Base-by-base conservation (phyloP, 345 rosid genomes). In the Salix purpurea region DNA sequence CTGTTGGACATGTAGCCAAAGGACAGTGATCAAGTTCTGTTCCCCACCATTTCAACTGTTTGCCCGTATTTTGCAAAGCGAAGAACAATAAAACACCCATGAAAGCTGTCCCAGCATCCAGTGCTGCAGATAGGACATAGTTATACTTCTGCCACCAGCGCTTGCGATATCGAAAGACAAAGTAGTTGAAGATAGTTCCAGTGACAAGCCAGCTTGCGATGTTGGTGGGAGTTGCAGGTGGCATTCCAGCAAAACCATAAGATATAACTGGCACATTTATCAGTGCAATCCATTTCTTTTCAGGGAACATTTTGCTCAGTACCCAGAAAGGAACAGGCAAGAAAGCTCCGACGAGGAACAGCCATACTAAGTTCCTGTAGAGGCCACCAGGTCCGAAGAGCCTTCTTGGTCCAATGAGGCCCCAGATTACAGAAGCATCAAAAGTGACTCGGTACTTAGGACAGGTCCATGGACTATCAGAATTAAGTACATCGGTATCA, bases 81-180 rank as follows among this genome's bases (percentile, higher is more conserved):
- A 96, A 94, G 89, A 96, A 96, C 86, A 96, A 64, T 28, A 96
- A 73, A 56, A 96, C 99, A 0, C 89, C 99, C 98, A 96, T 96
- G 89, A 96, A 96, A 2, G 99, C 98, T 1, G 99, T 96, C 73
- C 99, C 99, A 0, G 99, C 99, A 69, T 96, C 99, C 56, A 96
- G 80, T 28, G 99, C 97, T 5, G 97, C 98, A 2, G 99, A 96
- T n/a, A 96, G 88, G 12, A 96, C 90, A 37, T 96, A 96, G 72
- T 94, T 96, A 76, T 96, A 96, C 78, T 88, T 94, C 93, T 96
- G 97, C 99, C 99, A 96, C 98, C 99, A 96, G 30, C 91, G 81
- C 86, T 90, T 94, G 83, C 86, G 92, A 91, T 87, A 92, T 46
- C 84, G 87, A 89, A 96, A 96, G 46, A 96, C 89, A 56, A 96